Evolutionary conservation across 179 eudicot genomes (phyloP).

Genomic region (Corrigiola litoralis): DNA sequence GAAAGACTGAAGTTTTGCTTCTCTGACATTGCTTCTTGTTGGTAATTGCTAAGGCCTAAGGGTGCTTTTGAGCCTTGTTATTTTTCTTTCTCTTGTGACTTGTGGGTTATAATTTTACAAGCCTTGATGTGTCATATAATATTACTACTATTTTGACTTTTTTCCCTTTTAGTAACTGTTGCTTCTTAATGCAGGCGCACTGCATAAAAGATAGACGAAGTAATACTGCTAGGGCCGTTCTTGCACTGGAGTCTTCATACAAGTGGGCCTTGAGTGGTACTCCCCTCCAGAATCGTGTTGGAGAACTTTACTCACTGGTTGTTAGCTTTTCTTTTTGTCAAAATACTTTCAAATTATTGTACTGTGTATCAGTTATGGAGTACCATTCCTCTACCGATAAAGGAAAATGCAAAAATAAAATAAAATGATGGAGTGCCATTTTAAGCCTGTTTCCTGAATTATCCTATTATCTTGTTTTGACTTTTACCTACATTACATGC

Average conservation of each 20-base stretch:
- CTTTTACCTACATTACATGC: slow-evolving; percentile 14
- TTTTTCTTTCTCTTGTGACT: no score
- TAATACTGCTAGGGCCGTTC: slow-evolving; percentile 91
- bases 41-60: no score
- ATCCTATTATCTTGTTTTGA: neutral
- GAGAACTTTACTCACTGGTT: slow-evolving; percentile 96
- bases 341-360: neutral
- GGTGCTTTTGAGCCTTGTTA: no score
- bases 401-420: no score
- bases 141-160: neutral
- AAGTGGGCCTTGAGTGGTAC: slow-evolving; percentile 99
- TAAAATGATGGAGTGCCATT: no score
- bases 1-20: no score
- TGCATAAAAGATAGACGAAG: slow-evolving; percentile 75
- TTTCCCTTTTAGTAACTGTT: slow-evolving; percentile 3
- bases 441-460: neutral
- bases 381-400: no score
- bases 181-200: slow-evolving; percentile 56
- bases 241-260: slow-evolving; percentile 73
- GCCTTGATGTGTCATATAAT: neutral
- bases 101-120: neutral
- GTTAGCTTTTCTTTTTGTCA: slow-evolving; percentile 9
- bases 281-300: slow-evolving; percentile 97
- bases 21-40: no score
- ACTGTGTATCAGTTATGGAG: neutral